phyloP scores from a whole-genome alignment of 2,329 filamentous ascomycete species.

The Ilyonectria mors-panacis region DNA sequence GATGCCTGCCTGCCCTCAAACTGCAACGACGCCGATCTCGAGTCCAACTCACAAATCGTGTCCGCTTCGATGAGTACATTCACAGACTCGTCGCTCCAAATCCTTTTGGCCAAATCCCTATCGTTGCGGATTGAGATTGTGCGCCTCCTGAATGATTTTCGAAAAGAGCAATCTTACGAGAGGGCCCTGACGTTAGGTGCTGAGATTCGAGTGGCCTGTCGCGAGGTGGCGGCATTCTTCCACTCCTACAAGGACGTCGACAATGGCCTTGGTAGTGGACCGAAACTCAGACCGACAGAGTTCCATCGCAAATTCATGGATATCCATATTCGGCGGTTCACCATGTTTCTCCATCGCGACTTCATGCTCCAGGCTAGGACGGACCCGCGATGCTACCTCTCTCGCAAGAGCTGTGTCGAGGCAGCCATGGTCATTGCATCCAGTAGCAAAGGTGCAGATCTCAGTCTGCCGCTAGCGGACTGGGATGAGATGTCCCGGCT shows the following conservation, averaged over 20 bases:
- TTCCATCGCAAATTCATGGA: conserved; percentile 46
- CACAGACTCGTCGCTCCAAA: conserved; percentile 44
- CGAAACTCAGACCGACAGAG: conserved; percentile 33
- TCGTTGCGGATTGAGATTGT: conserved; percentile 40
- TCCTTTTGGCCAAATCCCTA: conserved; percentile 41
- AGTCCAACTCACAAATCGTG: conserved; percentile 17
- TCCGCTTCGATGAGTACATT: conserved; percentile 27
- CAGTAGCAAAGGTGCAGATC: conserved; percentile 32
- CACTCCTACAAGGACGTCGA: conserved; percentile 20
- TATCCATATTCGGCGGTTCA: conserved; percentile 45
- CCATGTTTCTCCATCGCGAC: conserved; percentile 47
- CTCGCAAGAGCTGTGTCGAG: conserved; percentile 45
- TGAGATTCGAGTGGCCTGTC: conserved; percentile 41
- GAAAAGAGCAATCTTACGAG: conserved; percentile 40
- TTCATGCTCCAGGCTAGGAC: conserved; percentile 45
- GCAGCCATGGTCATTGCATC: conserved; percentile 44
- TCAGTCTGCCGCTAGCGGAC: conserved; percentile 30
- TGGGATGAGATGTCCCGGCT: conserved; percentile 44
- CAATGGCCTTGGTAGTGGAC: background rate
- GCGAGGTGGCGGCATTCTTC: conserved; percentile 44
- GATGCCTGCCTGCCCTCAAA: conserved; percentile 41
- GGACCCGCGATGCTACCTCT: conserved; percentile 46
- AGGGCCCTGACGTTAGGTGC: conserved; percentile 37
- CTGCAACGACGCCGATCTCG: conserved; percentile 43
- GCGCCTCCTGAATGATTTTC: conserved; percentile 43